A percentile compares a stretch with the other conserved stretches of the same genome.
Evolutionary conservation across 441 rosid species (phyloP).

Genomic region (Gossypium schwendimanii): DNA sequence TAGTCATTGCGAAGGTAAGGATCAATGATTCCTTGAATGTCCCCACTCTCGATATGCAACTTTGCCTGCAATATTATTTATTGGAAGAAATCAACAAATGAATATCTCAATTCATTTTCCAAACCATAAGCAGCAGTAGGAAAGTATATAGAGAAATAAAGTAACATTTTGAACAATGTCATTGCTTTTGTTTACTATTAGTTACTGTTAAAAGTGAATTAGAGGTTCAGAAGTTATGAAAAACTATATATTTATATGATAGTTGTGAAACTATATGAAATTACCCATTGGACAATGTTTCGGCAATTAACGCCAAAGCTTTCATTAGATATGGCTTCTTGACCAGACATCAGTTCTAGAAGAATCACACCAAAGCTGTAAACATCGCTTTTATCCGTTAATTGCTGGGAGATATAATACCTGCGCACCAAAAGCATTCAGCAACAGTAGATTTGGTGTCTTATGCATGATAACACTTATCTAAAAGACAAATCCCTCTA

Average conservation of each 20-base stretch:
- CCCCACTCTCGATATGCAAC: slow-evolving; percentile 83
- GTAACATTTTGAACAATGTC: background rate
- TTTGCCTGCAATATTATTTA: slow-evolving; percentile 44
- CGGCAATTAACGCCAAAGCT: slow-evolving; percentile 86
- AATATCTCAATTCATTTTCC: background rate
- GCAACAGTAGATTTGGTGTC: too few species aligned
- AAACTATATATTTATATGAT: background rate
- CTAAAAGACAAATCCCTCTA: background rate
- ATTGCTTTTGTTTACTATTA: background rate
- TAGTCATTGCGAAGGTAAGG: slow-evolving; percentile 49
- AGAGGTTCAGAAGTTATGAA: background rate
- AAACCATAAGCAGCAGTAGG: background rate
- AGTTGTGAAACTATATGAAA: slow-evolving; percentile 12
- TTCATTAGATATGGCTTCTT: slow-evolving; percentile 87
- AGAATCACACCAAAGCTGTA: slow-evolving; percentile 98
- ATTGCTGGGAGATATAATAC: slow-evolving; percentile 91
- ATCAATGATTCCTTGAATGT: slow-evolving; percentile 84
- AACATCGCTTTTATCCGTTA: slow-evolving; percentile 83
- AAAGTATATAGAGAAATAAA: background rate
- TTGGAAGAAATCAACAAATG: background rate
- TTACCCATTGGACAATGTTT: slow-evolving; percentile 95
- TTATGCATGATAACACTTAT: background rate
- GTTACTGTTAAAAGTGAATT: background rate
- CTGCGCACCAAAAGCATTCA: slow-evolving; percentile 30
- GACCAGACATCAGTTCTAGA: slow-evolving; percentile 90